Evolutionary conservation across 176 grass and related monocot genomes (phyloP).

Genomic region (Avena atlantica): DNA sequence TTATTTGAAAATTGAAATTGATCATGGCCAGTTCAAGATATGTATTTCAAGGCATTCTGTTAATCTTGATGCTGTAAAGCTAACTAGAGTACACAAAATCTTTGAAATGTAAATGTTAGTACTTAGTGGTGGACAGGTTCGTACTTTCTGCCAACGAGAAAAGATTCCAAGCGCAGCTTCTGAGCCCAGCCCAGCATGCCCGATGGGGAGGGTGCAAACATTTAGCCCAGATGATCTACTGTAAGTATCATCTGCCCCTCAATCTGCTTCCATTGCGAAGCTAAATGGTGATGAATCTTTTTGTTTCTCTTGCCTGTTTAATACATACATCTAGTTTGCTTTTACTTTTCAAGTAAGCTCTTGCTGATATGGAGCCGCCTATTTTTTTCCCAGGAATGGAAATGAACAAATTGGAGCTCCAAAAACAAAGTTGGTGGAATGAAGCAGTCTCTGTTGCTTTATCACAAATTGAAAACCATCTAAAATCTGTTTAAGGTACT

Average conservation of each 20-base stretch:
- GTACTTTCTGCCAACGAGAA: not conserved
- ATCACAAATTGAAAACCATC: constrained; percentile 35
- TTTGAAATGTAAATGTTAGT: not conserved
- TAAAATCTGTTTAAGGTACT: constrained; percentile 8
- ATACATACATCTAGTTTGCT: not conserved
- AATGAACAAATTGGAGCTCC: constrained; percentile 4
- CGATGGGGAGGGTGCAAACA: not conserved
- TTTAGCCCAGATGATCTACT: constrained; percentile 20
- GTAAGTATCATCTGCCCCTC: not conserved
- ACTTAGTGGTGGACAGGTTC: constrained; percentile 1
- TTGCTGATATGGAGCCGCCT: constrained; percentile 5
- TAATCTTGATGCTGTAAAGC: constrained; percentile 16
- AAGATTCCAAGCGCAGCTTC: not conserved
- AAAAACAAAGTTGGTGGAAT: not conserved
- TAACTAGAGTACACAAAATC: not conserved
- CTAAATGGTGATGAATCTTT: constrained; percentile 23
- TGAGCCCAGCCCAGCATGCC: constrained; percentile 9
- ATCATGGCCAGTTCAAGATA: constrained; percentile 1
- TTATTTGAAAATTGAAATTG: constrained; percentile 4
- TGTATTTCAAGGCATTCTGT: not conserved
- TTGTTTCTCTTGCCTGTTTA: constrained; percentile 25
- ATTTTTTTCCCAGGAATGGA: not conserved
- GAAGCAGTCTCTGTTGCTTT: constrained; percentile 13
- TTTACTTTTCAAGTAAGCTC: constrained; percentile 33
- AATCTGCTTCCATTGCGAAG: not conserved